Conservation (phyloP, 805 yeast genomes). For the Kuraishia hungarica region DNA sequence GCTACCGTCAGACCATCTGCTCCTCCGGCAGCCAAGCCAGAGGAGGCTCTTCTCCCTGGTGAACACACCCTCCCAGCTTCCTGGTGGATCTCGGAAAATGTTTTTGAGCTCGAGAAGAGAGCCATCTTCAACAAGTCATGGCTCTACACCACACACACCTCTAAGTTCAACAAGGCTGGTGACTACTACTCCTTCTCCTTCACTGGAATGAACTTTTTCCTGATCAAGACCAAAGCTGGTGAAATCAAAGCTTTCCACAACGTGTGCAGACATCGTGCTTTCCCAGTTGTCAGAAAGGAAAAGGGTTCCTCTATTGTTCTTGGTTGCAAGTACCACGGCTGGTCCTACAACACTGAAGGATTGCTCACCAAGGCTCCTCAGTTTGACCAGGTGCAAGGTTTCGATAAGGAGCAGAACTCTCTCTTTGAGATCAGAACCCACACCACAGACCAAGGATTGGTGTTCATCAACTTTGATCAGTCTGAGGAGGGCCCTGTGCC, state of each 20-base stretch:
- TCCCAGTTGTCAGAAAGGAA: constrained; percentile 51
- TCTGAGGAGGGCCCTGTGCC: constrained; percentile 32
- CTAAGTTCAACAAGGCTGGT: constrained; percentile 49
- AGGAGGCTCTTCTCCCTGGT: constrained; percentile 26
- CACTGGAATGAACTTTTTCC: constrained; percentile 45
- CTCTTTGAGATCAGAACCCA: constrained; percentile 47
- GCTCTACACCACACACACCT: constrained; percentile 43
- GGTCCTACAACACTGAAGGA: constrained; percentile 60
- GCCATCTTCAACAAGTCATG: constrained; percentile 49
- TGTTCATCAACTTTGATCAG: constrained; percentile 46
- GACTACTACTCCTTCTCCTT: constrained; percentile 44
- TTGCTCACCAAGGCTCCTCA: constrained; percentile 53
- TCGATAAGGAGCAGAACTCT: constrained; percentile 45
- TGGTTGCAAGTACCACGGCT: constrained; percentile 58
- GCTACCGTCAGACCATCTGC: constrained; percentile 14
- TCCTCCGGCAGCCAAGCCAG: constrained; percentile 18
- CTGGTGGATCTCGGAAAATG: constrained; percentile 56
- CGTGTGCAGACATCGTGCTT: constrained; percentile 59
- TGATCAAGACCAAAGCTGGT: constrained; percentile 45
- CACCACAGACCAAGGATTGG: constrained; percentile 45
- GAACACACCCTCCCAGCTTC: constrained; percentile 55
- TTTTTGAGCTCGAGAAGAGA: constrained; percentile 50
- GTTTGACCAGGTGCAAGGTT: constrained; percentile 50
- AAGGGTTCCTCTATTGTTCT: constrained; percentile 48
- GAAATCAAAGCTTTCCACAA: constrained; percentile 53